These are phyloP conservation scores for Colletotrichum sp. DNA, from an alignment of 2,329 filamentous ascomycete genomes.

Conservation along the genomic window DNA sequence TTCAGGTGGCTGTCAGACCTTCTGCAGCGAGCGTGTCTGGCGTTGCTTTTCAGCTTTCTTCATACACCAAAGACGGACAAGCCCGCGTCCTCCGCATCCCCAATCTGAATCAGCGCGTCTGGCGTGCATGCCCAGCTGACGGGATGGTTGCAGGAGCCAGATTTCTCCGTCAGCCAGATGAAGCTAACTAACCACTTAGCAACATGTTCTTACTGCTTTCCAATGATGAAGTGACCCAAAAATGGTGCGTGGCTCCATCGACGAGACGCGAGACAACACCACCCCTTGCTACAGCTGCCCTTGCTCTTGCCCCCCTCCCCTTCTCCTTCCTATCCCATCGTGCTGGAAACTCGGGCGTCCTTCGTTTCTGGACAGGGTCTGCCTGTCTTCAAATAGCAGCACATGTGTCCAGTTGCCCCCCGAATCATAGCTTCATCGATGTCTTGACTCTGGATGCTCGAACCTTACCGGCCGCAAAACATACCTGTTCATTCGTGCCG, in stretches of 20 bases:
- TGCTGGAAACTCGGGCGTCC: neutral
- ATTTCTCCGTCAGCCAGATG: neutral
- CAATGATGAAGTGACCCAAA: neutral
- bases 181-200: neutral
- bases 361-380: neutral
- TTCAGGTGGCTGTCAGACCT: neutral
- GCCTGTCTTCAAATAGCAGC: neutral
- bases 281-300: neutral
- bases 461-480: neutral
- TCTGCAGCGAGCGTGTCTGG: neutral
- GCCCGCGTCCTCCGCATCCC: neutral
- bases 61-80: neutral
- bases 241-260: neutral
- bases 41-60: neutral
- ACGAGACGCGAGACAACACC: neutral
- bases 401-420: neutral
- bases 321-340: neutral
- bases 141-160: neutral
- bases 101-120: neutral
- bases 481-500: neutral
- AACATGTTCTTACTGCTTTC: neutral
- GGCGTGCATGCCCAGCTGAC: neutral
- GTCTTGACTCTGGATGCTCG: neutral
- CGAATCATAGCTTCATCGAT: neutral
- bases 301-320: neutral